A percentile compares a stretch with the other conserved stretches of the same genome.
Evolutionary conservation across 1,139 yeast species (phyloP).

Genomic region (Taphrina communis): DNA sequence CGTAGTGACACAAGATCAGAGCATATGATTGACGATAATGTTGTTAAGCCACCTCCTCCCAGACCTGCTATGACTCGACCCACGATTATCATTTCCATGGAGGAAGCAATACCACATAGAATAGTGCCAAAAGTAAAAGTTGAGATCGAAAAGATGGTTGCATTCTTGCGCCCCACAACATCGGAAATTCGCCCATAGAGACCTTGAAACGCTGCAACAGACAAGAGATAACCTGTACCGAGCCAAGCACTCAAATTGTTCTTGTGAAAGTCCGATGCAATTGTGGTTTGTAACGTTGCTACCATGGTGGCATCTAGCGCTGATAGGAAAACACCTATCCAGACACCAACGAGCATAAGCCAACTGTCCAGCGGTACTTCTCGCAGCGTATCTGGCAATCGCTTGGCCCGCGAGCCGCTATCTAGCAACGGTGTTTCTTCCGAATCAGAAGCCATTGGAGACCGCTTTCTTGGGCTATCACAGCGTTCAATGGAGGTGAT

Average conservation of each 20-base stretch:
- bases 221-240: constrained; percentile 45
- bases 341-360: constrained; percentile 35
- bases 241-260: constrained; percentile 45
- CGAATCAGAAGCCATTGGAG: neutral
- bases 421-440: constrained; percentile 20
- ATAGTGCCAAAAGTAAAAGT: constrained; percentile 58
- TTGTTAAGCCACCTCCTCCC: constrained; percentile 61
- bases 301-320: constrained; percentile 44
- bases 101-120: constrained; percentile 55
- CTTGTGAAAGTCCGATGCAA: constrained; percentile 44
- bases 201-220: constrained; percentile 46
- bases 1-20: constrained; percentile 60
- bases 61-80: constrained; percentile 61
- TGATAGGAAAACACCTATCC: constrained; percentile 47
- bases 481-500: neutral
- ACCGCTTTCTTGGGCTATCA: neutral
- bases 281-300: constrained; percentile 44
- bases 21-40: constrained; percentile 58
- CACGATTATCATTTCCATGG: constrained; percentile 55
- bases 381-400: constrained; percentile 21
- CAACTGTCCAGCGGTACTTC: constrained; percentile 30
- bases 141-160: constrained; percentile 56
- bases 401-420: neutral
- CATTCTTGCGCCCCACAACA: constrained; percentile 59
- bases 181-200: constrained; percentile 63